A percentile compares a stretch with the other conserved stretches of the same genome.
phyloP scores from a whole-genome alignment of 352 stramenopile species.

The Pythium volutum region DNA sequence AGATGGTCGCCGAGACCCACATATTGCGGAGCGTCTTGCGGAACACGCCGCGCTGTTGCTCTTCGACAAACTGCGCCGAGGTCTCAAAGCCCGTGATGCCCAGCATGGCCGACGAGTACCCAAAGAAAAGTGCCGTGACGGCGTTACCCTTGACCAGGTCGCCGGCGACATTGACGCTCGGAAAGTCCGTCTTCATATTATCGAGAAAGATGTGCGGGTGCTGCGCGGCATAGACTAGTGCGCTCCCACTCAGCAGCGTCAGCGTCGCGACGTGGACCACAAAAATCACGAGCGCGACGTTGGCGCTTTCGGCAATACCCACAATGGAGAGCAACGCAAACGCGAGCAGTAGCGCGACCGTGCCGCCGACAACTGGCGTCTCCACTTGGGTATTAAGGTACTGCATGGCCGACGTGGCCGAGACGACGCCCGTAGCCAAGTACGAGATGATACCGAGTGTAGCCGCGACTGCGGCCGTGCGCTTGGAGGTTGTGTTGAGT shows the following conservation, averaged over 20 bases:
- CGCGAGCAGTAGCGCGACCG: slow-evolving; percentile 86
- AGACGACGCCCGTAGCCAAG: slow-evolving; percentile 92
- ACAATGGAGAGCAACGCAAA: slow-evolving; percentile 90
- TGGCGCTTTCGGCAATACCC: slow-evolving; percentile 91
- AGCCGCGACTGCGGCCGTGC: slow-evolving; percentile 90
- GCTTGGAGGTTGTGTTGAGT: slow-evolving; percentile 94
- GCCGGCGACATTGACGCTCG: slow-evolving; percentile 87
- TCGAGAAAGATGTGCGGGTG: slow-evolving; percentile 75
- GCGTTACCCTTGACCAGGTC: slow-evolving; percentile 77
- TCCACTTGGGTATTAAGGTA: slow-evolving; percentile 80
- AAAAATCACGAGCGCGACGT: slow-evolving; percentile 91
- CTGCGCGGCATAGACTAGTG: slow-evolving; percentile 48
- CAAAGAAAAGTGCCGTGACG: slow-evolving; percentile 89
- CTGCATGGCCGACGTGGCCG: slow-evolving; percentile 82
- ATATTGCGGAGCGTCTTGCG: slow-evolving; percentile 93
- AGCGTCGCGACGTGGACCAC: slow-evolving; percentile 87
- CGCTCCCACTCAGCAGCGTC: slow-evolving; percentile 36
- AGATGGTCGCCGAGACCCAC: slow-evolving; percentile 87
- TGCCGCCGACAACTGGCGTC: slow-evolving; percentile 73
- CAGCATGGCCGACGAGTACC: slow-evolving; percentile 91
- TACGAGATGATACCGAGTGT: slow-evolving; percentile 95
- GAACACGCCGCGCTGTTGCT: slow-evolving; percentile 93
- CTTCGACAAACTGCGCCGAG: slow-evolving; percentile 93
- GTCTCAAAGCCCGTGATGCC: slow-evolving; percentile 95
- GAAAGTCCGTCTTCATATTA: slow-evolving; percentile 80